Conservation (phyloP, 176 grass and related monocot species). For the Tillandsia fasciculata region DNA sequence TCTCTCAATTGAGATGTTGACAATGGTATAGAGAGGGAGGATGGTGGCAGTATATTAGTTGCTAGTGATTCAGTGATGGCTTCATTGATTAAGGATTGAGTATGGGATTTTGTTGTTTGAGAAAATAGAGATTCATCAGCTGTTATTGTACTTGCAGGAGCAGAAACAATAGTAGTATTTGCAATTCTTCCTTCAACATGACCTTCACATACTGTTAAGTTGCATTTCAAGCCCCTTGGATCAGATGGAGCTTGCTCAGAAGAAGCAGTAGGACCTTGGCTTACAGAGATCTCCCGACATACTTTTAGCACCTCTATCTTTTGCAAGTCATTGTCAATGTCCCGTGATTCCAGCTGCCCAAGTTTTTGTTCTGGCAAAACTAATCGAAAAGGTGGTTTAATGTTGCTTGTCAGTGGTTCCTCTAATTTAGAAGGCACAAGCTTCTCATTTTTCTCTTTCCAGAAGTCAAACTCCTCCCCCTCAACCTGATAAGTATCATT, state of each 20-base stretch:
- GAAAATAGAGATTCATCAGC: constrained; percentile 13
- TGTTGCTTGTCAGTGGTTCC: constrained; percentile 11
- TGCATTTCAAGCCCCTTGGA: not conserved
- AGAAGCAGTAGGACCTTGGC: constrained; percentile 20
- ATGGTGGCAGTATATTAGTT: constrained; percentile 24
- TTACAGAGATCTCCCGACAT: constrained; percentile 12
- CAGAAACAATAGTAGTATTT: not conserved
- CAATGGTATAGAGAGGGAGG: constrained; percentile 21
- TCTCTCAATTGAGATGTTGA: constrained; percentile 26
- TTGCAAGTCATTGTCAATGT: constrained; percentile 14
- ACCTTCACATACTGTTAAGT: not conserved
- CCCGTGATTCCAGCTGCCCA: constrained; percentile 7
- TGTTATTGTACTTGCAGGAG: constrained; percentile 15
- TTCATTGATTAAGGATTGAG: constrained; percentile 13
- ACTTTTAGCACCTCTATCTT: constrained; percentile 8
- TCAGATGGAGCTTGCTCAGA: constrained; percentile 15
- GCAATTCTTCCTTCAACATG: not conserved
- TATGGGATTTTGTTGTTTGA: constrained; percentile 34
- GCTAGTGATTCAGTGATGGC: constrained; percentile 20
- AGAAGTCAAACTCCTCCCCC: not conserved
- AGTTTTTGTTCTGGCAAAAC: constrained; percentile 13
- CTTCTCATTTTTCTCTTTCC: constrained; percentile 12
- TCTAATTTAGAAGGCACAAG: constrained; percentile 9
- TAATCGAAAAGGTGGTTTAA: constrained; percentile 10
- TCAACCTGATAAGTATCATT: not conserved